Conservation (phyloP, 2,329 filamentous ascomycete genomes). For the Pleurostoma richardsiae region DNA sequence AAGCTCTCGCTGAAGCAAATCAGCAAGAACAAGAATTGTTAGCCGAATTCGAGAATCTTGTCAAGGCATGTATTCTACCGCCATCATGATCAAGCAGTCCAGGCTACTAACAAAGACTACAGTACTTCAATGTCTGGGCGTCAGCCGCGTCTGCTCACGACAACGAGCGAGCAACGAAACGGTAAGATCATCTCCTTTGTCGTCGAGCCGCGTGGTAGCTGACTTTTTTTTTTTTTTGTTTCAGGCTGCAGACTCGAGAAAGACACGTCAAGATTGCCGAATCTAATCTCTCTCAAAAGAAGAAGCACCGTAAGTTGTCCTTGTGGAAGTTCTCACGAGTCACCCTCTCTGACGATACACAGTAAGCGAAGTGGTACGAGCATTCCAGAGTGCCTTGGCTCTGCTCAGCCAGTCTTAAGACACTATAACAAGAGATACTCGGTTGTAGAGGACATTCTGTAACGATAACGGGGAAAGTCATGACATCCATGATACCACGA, state of each 20-base stretch:
- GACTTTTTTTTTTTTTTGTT: slow-evolving; percentile 7
- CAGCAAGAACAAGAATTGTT: slow-evolving; percentile 60
- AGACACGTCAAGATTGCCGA: slow-evolving; percentile 73
- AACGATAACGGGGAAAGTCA: too few species aligned
- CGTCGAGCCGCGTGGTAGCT: background rate
- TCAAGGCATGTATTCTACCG: slow-evolving; percentile 44
- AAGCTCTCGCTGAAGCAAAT: slow-evolving; percentile 58
- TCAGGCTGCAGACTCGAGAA: slow-evolving; percentile 72
- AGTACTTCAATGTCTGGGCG: slow-evolving; percentile 82
- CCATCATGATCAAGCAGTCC: background rate
- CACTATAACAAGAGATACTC: background rate
- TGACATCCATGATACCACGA: too few species aligned
- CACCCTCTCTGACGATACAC: slow-evolving; percentile 11
- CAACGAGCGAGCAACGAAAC: slow-evolving; percentile 70
- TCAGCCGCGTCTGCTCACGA: slow-evolving; percentile 67
- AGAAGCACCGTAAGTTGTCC: slow-evolving; percentile 67
- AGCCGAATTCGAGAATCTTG: slow-evolving; percentile 62
- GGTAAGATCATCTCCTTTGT: slow-evolving; percentile 41
- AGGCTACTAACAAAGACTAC: slow-evolving; percentile 1
- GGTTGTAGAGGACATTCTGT: too few species aligned
- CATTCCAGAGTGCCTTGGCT: slow-evolving; percentile 58
- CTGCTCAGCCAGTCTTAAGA: slow-evolving; percentile 32
- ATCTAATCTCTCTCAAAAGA: slow-evolving; percentile 64
- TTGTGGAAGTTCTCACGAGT: background rate
- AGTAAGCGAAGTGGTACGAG: slow-evolving; percentile 54